A percentile compares a stretch with the other conserved stretches of the same genome.
Evolutionary conservation across 768 basidiomycete genomes (phyloP).

Genomic region (Boletus sp.): DNA sequence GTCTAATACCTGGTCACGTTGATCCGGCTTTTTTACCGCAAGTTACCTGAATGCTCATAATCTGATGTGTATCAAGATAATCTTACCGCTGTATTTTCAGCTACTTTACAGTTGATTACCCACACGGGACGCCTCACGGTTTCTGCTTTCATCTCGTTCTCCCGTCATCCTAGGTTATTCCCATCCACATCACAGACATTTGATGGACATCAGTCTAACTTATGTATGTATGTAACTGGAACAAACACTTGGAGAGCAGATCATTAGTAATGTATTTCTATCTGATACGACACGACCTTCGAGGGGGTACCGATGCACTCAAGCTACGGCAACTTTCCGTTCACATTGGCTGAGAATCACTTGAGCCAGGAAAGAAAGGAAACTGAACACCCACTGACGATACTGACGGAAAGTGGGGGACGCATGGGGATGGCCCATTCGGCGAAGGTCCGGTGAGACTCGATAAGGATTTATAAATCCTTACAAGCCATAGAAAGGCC

Average conservation of each 20-base stretch:
- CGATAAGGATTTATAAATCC: too few relatives aligned
- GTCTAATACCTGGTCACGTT: slow-evolving; percentile 22
- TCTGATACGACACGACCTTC: neutral
- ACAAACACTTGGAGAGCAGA: slow-evolving; percentile 10
- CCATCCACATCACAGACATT: slow-evolving; percentile 18
- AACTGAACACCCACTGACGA: neutral
- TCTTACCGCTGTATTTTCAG: slow-evolving; percentile 17
- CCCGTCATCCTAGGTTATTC: slow-evolving; percentile 4
- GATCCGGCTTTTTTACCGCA: slow-evolving; percentile 11
- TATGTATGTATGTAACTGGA: slow-evolving; percentile 31
- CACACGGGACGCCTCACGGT: slow-evolving; percentile 29
- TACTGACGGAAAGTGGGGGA: neutral
- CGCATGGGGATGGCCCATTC: too few relatives aligned
- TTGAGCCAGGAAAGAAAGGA: neutral
- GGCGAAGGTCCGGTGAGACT: too few relatives aligned
- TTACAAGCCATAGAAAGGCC: too few relatives aligned
- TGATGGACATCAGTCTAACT: slow-evolving; percentile 19
- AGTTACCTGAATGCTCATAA: slow-evolving; percentile 23
- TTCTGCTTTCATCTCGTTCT: slow-evolving; percentile 19
- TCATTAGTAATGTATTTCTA: slow-evolving; percentile 16
- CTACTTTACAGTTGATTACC: slow-evolving; percentile 17
- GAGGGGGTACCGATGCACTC: neutral
- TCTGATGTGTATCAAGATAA: slow-evolving; percentile 22
- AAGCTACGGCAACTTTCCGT: too few relatives aligned
- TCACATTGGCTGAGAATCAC: neutral